Conservation (phyloP, 352 stramenopile species). For the Phytophthora cactorum region DNA sequence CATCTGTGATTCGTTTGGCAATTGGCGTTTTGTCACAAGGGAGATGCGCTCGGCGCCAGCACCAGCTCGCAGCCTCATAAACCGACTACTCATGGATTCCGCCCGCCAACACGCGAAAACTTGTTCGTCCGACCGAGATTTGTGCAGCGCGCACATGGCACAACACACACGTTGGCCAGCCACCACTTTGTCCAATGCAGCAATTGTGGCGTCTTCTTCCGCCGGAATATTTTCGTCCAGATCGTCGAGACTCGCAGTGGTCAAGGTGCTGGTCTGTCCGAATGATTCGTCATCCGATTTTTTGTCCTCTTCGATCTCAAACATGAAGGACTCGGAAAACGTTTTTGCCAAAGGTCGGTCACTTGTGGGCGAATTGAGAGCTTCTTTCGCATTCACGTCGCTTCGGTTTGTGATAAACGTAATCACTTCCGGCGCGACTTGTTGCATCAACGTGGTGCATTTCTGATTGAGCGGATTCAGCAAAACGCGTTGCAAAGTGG, state of each 20-base stretch:
- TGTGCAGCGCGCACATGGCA: constrained; percentile 48
- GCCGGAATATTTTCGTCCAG: constrained; percentile 16
- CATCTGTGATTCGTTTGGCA: background rate
- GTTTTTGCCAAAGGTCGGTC: constrained; percentile 35
- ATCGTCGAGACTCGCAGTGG: constrained; percentile 26
- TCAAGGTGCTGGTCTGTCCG: constrained; percentile 26
- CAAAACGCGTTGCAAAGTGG: constrained; percentile 47
- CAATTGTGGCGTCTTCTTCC: constrained; percentile 16
- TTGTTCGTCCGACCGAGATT: constrained; percentile 44
- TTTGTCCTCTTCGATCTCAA: constrained; percentile 16
- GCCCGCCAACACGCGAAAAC: constrained; percentile 44
- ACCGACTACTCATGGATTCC: constrained; percentile 30
- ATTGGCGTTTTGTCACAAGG: constrained; percentile 15
- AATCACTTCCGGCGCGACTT: constrained; percentile 41
- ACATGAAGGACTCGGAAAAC: constrained; percentile 43
- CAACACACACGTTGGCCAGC: constrained; percentile 42
- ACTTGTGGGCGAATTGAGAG: constrained; percentile 31
- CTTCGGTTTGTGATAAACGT: constrained; percentile 42
- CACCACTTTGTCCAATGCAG: constrained; percentile 20
- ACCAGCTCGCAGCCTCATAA: constrained; percentile 30
- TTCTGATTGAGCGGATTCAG: constrained; percentile 49
- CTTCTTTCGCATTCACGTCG: constrained; percentile 8
- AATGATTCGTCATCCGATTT: constrained; percentile 7
- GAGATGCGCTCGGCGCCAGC: constrained; percentile 19
- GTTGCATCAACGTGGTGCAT: constrained; percentile 39